Conservation (phyloP, 2,329 filamentous ascomycete genomes). For the Trichophyton schoenleinii region DNA sequence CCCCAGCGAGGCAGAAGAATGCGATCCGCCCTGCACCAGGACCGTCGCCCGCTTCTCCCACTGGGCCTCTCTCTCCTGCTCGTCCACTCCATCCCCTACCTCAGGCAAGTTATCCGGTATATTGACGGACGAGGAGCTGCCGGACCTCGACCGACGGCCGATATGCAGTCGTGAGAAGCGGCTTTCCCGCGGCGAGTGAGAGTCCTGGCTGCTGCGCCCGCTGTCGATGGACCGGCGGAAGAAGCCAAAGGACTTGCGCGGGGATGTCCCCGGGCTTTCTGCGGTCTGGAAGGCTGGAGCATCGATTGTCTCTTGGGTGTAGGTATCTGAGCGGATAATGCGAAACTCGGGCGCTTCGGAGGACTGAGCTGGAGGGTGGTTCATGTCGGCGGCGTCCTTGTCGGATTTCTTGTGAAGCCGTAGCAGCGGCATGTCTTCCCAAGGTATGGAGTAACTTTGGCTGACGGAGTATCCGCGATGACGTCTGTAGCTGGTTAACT, state of each 20-base stretch:
- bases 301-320: slow-evolving; percentile 63
- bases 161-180: slow-evolving; percentile 58
- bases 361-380: slow-evolving; percentile 1
- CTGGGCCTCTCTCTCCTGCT: slow-evolving; percentile 51
- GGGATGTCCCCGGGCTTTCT: slow-evolving; percentile 11
- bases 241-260: slow-evolving; percentile 21
- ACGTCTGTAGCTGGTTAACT: neutral
- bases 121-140: slow-evolving; percentile 51
- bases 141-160: slow-evolving; percentile 36
- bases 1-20: neutral
- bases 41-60: slow-evolving; percentile 95
- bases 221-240: slow-evolving; percentile 22
- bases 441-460: no score
- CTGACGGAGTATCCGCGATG: neutral
- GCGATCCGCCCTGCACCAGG: slow-evolving; percentile 48
- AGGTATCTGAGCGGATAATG: slow-evolving; percentile 74
- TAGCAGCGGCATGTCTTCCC: slow-evolving; percentile 41
- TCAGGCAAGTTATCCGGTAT: slow-evolving; percentile 70
- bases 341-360: slow-evolving; percentile 53
- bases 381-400: slow-evolving; percentile 20
- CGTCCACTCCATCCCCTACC: slow-evolving; percentile 44
- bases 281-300: slow-evolving; percentile 41
- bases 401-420: slow-evolving; percentile 51
- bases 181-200: slow-evolving; percentile 13
- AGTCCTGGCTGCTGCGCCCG: neutral